phyloP scores from a whole-genome alignment of 768 basidiomycete genomes.

The Boletus sensibilis region DNA sequence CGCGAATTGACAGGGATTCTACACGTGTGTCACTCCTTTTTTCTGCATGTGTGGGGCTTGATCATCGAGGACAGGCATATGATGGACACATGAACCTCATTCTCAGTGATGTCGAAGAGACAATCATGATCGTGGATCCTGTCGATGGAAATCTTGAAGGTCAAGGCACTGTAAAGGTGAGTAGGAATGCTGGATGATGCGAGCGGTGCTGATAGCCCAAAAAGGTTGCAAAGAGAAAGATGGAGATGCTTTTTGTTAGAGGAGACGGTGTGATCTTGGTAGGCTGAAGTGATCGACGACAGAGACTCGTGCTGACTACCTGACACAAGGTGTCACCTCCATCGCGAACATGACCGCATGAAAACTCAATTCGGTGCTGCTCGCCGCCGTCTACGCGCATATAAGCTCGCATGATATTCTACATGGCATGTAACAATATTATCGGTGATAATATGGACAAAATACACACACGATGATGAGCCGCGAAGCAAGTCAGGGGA shows the following conservation, averaged over 20 bases:
- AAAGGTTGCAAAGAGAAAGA: slow-evolving; percentile 88
- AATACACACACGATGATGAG: slow-evolving; percentile 7
- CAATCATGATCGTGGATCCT: slow-evolving; percentile 90
- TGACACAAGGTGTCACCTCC: slow-evolving; percentile 71
- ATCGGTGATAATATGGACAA: not conserved
- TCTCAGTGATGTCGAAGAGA: slow-evolving; percentile 96
- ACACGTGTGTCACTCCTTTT: slow-evolving; percentile 63
- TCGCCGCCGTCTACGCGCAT: slow-evolving; percentile 26
- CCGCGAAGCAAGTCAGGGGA: not conserved
- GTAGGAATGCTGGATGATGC: not conserved
- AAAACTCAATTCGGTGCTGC: not conserved
- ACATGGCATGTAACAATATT: slow-evolving; percentile 11
- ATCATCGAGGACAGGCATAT: slow-evolving; percentile 68
- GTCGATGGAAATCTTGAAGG: slow-evolving; percentile 61
- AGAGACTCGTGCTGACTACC: slow-evolving; percentile 11
- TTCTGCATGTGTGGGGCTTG: slow-evolving; percentile 1
- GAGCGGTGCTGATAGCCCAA: not conserved
- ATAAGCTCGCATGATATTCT: slow-evolving; percentile 19
- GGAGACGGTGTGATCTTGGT: slow-evolving; percentile 98
- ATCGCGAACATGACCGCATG: slow-evolving; percentile 54
- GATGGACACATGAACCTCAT: slow-evolving; percentile 99
- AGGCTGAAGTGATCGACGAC: slow-evolving; percentile 26
- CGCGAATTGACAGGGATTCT: slow-evolving; percentile 87
- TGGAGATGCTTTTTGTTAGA: slow-evolving; percentile 97
- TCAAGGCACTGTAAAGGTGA: slow-evolving; percentile 66